phyloP scores from a whole-genome alignment of 108 stramenopile genomes.

The Seminavis robusta region DNA sequence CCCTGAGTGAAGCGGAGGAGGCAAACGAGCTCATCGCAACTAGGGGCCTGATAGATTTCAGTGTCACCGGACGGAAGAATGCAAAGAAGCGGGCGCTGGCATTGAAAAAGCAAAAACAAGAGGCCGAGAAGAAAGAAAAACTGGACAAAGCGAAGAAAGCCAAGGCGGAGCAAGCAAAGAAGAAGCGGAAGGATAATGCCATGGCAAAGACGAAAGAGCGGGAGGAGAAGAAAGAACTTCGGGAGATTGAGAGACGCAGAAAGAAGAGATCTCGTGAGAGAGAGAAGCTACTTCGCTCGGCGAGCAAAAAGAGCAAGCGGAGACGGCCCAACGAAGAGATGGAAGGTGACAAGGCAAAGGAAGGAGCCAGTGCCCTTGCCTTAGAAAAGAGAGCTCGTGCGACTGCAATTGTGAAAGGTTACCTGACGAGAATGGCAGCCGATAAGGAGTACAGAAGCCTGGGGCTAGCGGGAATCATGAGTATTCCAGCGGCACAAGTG shows the following conservation, averaged over 20 bases:
- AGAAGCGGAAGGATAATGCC: slow-evolving; percentile 31
- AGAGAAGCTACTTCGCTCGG: slow-evolving; percentile 58
- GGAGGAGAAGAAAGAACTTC: slow-evolving; percentile 53
- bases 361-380: slow-evolving; percentile 3
- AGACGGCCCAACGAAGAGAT: slow-evolving; percentile 6
- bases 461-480: slow-evolving; percentile 42
- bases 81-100: slow-evolving; percentile 66
- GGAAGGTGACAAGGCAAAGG: not conserved
- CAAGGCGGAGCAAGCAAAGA: slow-evolving; percentile 28
- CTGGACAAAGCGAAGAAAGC: slow-evolving; percentile 37
- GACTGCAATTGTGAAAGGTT: slow-evolving; percentile 64
- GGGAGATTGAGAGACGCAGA: slow-evolving; percentile 56
- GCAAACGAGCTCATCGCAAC: slow-evolving; percentile 71
- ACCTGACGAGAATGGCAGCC: slow-evolving; percentile 48
- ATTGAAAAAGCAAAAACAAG: slow-evolving; percentile 59
- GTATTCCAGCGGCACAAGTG: slow-evolving; percentile 54
- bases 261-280: slow-evolving; percentile 69
- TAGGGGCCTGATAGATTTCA: slow-evolving; percentile 70
- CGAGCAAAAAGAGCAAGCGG: slow-evolving; percentile 46
- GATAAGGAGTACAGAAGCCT: slow-evolving; percentile 42
- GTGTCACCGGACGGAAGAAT: slow-evolving; percentile 63
- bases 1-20: slow-evolving; percentile 63
- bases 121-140: slow-evolving; percentile 59
- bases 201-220: slow-evolving; percentile 30
- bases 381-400: slow-evolving; percentile 68